Evolutionary conservation across 441 rosid genomes (phyloP).

Genomic region (Kokia cookei): DNA sequence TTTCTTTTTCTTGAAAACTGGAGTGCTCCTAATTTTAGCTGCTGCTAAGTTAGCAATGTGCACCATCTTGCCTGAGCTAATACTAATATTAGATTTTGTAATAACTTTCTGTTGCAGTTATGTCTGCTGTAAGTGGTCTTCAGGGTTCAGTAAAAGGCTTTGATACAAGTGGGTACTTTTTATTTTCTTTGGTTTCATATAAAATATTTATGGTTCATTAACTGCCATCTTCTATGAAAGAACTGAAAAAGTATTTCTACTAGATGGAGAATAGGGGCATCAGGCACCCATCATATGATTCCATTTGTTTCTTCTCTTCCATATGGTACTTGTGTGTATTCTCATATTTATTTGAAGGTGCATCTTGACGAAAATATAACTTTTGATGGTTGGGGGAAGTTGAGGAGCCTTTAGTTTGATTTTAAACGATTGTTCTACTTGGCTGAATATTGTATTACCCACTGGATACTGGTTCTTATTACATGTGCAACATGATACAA

Average conservation of each 20-base stretch:
- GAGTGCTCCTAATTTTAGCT: background rate
- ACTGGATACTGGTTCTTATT: background rate
- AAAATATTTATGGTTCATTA: background rate
- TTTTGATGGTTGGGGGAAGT: background rate
- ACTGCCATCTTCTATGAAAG: background rate
- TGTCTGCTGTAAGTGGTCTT: constrained; percentile 97
- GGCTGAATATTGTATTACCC: background rate
- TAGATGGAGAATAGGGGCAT: background rate
- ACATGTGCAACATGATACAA: background rate
- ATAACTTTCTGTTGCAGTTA: constrained; percentile 51
- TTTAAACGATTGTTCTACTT: background rate
- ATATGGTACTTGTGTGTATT: background rate
- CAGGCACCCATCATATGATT: background rate
- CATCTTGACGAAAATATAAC: background rate
- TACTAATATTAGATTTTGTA: constrained; percentile 2
- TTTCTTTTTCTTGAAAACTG: background rate
- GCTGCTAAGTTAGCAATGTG: background rate
- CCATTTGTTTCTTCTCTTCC: background rate
- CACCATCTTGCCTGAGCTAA: background rate
- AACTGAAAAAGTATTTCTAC: background rate
- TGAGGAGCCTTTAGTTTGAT: background rate
- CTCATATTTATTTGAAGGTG: background rate
- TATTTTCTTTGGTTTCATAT: constrained; percentile 8
- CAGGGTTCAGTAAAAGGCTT: constrained; percentile 70
- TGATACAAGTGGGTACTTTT: constrained; percentile 58